phyloP scores from a whole-genome alignment of 306 rosid genomes.

The Quercus berberidifolia region DNA sequence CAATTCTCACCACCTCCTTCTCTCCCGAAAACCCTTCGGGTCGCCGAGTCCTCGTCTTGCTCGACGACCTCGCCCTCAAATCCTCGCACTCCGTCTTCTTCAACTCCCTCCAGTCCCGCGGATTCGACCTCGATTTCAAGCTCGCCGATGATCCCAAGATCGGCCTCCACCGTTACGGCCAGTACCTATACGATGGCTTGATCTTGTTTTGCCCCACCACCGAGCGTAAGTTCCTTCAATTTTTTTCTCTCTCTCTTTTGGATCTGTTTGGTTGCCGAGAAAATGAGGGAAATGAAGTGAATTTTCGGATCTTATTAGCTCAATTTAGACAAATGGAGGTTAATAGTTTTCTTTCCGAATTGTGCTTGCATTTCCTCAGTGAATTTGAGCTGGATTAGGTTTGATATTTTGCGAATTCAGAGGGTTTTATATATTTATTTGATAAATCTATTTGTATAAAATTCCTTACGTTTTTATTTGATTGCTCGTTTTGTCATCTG shows the following conservation, averaged over 20 bases:
- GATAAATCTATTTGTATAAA: background rate
- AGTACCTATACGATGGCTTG: slow-evolving; percentile 75
- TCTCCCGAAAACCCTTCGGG: slow-evolving; percentile 66
- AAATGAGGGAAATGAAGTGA: background rate
- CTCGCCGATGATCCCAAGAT: slow-evolving; percentile 91
- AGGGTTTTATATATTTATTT: background rate
- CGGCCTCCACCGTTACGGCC: slow-evolving; percentile 77
- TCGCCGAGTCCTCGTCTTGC: slow-evolving; percentile 76
- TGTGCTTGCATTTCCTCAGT: background rate
- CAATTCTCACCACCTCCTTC: slow-evolving; percentile 62
- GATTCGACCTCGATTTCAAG: slow-evolving; percentile 88
- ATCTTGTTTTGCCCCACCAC: slow-evolving; percentile 76
- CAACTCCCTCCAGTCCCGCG: slow-evolving; percentile 81
- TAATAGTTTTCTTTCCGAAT: background rate
- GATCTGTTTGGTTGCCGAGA: background rate
- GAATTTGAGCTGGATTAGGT: background rate
- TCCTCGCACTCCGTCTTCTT: slow-evolving; percentile 86
- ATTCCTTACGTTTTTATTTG: background rate
- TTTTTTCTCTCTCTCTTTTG: background rate
- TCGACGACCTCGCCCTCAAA: slow-evolving; percentile 81
- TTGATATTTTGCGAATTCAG: background rate
- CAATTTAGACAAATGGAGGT: background rate
- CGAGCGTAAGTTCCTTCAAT: slow-evolving; percentile 52
- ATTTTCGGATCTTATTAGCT: slow-evolving; percentile 17
- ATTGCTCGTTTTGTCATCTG: no score